These are phyloP conservation scores for Metschnikowia henanensis DNA, from an alignment of 805 yeast species.

Conservation along the genomic window DNA sequence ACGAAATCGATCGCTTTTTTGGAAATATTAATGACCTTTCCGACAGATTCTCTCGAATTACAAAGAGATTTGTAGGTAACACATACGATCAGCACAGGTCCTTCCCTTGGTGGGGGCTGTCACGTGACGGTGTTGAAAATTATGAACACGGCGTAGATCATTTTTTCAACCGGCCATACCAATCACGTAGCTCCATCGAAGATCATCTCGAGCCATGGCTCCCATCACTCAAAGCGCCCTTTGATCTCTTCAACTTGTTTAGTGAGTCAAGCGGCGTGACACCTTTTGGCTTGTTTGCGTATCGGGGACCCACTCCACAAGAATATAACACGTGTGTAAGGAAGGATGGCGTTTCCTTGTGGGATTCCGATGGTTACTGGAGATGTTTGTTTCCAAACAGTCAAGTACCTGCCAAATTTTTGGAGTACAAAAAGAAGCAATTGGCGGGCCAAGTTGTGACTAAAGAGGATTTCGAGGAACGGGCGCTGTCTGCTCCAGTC, in stretches of 20 bases:
- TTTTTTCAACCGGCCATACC: conserved; percentile 24
- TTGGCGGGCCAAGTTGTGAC: conserved; percentile 39
- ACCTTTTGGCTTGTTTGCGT: conserved; percentile 50
- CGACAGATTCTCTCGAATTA: conserved; percentile 24
- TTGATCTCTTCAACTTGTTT: conserved; percentile 16
- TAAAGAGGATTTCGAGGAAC: conserved; percentile 55
- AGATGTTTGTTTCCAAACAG: conserved; percentile 78
- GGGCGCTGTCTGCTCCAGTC: conserved; percentile 10
- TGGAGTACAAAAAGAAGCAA: conserved; percentile 26
- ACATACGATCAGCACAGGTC: conserved; percentile 12
- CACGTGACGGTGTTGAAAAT: conserved; percentile 6
- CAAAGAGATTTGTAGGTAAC: conserved; percentile 24
- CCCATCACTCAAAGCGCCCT: conserved; percentile 6
- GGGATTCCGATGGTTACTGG: conserved; percentile 91
- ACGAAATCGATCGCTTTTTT: conserved; percentile 26
- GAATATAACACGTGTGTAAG: conserved; percentile 64
- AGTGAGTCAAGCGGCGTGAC: conserved; percentile 24
- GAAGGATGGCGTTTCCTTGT: conserved; percentile 66
- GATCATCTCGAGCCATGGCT: neutral
- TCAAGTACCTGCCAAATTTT: conserved; percentile 32
- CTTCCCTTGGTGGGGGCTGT: conserved; percentile 5
- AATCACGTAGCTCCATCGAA: conserved; percentile 12
- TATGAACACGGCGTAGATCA: conserved; percentile 11
- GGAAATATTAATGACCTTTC: conserved; percentile 27
- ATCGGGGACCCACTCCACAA: conserved; percentile 56